Conservation (phyloP, 2,329 filamentous ascomycete species). For the Xylaria polymorpha region DNA sequence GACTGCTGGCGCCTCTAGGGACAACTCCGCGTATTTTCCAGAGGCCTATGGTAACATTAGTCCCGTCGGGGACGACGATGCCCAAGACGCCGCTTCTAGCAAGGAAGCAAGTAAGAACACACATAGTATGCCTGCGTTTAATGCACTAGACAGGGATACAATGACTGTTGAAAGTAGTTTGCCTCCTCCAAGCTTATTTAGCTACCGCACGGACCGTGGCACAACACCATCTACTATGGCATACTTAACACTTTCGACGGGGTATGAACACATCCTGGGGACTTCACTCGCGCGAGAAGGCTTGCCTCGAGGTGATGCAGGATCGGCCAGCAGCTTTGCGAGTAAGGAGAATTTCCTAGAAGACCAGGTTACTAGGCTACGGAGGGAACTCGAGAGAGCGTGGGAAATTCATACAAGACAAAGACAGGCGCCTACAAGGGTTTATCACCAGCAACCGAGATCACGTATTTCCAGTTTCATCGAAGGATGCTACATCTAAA, state of each 20-base stretch:
- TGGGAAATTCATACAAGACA: conserved; percentile 32
- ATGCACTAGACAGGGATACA: conserved; percentile 30
- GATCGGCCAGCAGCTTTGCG: not conserved
- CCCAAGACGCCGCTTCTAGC: no score
- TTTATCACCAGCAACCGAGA: not conserved
- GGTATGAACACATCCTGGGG: not conserved
- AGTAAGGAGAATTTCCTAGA: conserved; percentile 16
- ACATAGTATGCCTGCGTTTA: no score
- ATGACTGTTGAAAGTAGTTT: conserved; percentile 29
- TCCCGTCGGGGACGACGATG: no score
- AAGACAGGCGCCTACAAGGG: conserved; percentile 14
- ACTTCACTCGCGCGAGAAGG: not conserved
- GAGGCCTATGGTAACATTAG: no score
- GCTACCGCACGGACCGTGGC: conserved; percentile 19
- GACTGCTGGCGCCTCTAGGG: no score
- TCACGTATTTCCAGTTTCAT: no score
- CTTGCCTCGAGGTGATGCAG: not conserved
- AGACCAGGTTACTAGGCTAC: conserved; percentile 12
- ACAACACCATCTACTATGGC: conserved; percentile 21
- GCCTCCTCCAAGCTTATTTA: conserved; percentile 30
- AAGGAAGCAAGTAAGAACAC: no score
- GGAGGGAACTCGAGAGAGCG: conserved; percentile 20
- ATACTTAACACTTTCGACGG: not conserved
- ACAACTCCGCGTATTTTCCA: no score
- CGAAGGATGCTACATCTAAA: not conserved